Evolutionary conservation across 2,329 filamentous ascomycete species (phyloP), one percentile per base, ranked within the genome.

Genomic region (Hymenoscyphus scutula): DNA sequence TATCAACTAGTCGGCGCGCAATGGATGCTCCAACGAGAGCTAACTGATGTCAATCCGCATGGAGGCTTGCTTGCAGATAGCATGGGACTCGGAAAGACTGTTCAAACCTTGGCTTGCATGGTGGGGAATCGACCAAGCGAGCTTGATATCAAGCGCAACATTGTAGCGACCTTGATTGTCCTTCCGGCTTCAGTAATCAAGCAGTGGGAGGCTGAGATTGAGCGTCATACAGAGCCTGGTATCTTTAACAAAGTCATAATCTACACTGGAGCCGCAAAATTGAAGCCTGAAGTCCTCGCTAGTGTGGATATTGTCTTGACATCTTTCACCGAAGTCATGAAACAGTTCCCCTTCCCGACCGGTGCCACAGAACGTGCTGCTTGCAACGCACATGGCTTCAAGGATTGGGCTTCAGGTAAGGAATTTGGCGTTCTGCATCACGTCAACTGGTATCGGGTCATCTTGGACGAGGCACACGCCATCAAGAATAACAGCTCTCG

Each of bases 291-390:
- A 0, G 51, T 71, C 2, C 38, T 74, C 1, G 25, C 62, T 23
- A 67, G 69, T 55, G 30, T 65, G 0, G 70, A 74, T 64, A 69
- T 74, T 27, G 71, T 73, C 1, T 17, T 74, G 5, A 68, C 68
- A 2, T 68, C 62, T 1, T 74, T 73, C 29, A 56, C 62, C 2
- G 71, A 73, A 38, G 70, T 74, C 5, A 67, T 68, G 68, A 68
- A 62, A 91, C 1, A 94, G 91, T 5, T 98, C 91, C 77, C 82
- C 94, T 69, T 92, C 96, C 72, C 58, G 1, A 27, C 96, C 95
- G 72, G 94, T 96, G 96, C 96, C 75, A 83, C 88, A 70, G 91
- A 94, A 59, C 91, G 96, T 73, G 88, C 53, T 23, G 41, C 19
- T 19, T 45, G 38, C 17, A 45, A 23, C 3, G 41, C 38, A 23